These are phyloP conservation scores for Poterioochromonas sp. DNA, from an alignment of 352 stramenopile genomes.

Conservation along the genomic window DNA sequence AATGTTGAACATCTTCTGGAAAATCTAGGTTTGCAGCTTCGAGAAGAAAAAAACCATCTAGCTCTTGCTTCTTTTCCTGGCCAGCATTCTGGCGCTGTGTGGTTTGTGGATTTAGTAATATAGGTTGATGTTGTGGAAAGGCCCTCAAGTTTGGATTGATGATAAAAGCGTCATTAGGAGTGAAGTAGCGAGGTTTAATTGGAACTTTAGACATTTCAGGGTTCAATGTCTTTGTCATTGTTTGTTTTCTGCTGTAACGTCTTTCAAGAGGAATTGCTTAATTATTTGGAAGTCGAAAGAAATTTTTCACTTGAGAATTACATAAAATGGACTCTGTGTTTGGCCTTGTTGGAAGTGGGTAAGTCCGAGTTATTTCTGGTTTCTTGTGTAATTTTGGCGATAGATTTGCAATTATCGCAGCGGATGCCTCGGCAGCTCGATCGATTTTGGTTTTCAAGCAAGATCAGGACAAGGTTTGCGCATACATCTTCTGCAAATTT, in stretches of 20 bases:
- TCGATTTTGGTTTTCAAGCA: constrained; percentile 64
- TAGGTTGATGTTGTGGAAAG: too few relatives aligned
- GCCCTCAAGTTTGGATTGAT: too few relatives aligned
- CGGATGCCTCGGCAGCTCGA: constrained; percentile 57
- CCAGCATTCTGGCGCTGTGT: too few relatives aligned
- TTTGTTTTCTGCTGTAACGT: too few relatives aligned
- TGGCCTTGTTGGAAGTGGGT: constrained; percentile 30
- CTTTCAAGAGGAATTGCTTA: too few relatives aligned
- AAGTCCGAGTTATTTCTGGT: too few relatives aligned
- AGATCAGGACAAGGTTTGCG: constrained; percentile 55
- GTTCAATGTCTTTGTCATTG: too few relatives aligned
- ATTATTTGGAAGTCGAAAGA: too few relatives aligned
- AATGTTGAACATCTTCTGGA: constrained; percentile 28
- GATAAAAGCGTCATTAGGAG: too few relatives aligned
- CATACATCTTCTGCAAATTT: neutral
- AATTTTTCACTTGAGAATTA: neutral
- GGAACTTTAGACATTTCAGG: too few relatives aligned
- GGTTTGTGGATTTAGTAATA: too few relatives aligned
- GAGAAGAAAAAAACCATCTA: constrained; percentile 33
- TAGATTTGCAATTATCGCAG: constrained; percentile 51
- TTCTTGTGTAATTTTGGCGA: neutral
- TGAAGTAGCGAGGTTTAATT: too few relatives aligned
- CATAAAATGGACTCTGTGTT: constrained; percentile 31
- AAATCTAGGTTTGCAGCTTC: neutral
- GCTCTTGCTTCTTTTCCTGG: constrained; percentile 1